A percentile compares a stretch with the other conserved stretches of the same genome.
Evolutionary conservation across 345 rosid genomes (phyloP).

Genomic region (Triadica sebifera): DNA sequence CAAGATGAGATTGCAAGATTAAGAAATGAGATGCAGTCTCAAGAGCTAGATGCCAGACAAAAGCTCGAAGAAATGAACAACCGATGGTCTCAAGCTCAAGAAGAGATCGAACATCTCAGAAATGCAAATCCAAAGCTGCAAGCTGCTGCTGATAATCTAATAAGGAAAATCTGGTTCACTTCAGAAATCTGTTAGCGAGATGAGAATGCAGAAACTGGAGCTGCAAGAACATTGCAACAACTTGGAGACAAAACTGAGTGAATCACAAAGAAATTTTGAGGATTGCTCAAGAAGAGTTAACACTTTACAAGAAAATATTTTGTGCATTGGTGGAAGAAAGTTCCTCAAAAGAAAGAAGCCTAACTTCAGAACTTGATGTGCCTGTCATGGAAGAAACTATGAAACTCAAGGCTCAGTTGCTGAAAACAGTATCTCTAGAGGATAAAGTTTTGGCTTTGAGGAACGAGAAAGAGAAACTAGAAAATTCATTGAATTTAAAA

Average conservation of each 20-base stretch:
- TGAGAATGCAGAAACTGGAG: slow-evolving; percentile 34
- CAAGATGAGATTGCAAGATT: slow-evolving; percentile 33
- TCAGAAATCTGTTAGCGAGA: slow-evolving; percentile 34
- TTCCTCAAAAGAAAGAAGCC: slow-evolving; percentile 37
- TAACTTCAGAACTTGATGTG: slow-evolving; percentile 34
- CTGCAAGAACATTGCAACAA: slow-evolving; percentile 30
- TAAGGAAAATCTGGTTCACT: slow-evolving; percentile 32
- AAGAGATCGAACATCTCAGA: slow-evolving; percentile 31
- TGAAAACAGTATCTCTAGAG: slow-evolving; percentile 33
- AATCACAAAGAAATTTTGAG: slow-evolving; percentile 21
- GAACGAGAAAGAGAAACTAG: slow-evolving; percentile 39
- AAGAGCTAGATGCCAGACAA: slow-evolving; percentile 17
- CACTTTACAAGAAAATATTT: slow-evolving; percentile 39
- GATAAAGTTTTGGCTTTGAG: slow-evolving; percentile 31
- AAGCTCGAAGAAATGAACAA: slow-evolving; percentile 27
- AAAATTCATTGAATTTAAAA: slow-evolving; percentile 23
- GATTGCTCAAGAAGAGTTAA: slow-evolving; percentile 32
- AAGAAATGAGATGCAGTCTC: too few species aligned
- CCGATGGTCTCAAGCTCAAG: slow-evolving; percentile 30
- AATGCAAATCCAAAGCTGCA: slow-evolving; percentile 29
- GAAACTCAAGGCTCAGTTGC: slow-evolving; percentile 37
- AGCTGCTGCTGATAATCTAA: slow-evolving; percentile 25
- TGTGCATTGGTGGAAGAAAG: slow-evolving; percentile 37
- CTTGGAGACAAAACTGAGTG: slow-evolving; percentile 37
- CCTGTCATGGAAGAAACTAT: slow-evolving; percentile 36